Percentiles rank a stretch among this genome's conserved stretches.
These are phyloP conservation scores for Paraconiothyrium brasiliense DNA, from an alignment of 2,329 filamentous ascomycete species.

Conservation along the genomic window DNA sequence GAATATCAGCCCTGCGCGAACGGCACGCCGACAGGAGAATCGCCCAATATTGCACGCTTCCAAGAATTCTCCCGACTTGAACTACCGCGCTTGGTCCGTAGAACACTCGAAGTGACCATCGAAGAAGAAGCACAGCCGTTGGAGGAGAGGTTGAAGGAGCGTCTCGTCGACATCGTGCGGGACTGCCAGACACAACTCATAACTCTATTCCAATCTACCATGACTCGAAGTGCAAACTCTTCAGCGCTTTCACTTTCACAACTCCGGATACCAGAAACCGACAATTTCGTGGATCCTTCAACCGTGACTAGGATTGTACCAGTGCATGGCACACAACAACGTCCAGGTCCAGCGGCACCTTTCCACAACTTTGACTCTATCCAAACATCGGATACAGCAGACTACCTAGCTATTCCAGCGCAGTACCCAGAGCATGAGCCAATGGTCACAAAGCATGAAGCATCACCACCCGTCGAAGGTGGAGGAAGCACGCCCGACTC, in stretches of 20 bases:
- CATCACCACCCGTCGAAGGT: not conserved
- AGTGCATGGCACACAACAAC: not conserved
- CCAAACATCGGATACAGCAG: not conserved
- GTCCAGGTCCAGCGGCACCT: not conserved
- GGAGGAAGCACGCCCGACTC: conserved; percentile 30
- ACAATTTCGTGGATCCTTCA: not conserved
- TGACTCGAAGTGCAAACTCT: not conserved
- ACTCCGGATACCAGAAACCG: not conserved
- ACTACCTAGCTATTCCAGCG: conserved; percentile 18
- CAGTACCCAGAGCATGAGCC: conserved; percentile 2
- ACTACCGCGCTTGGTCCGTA: conserved; percentile 36
- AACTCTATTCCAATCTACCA: conserved; percentile 24
- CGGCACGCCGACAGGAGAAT: conserved; percentile 11
- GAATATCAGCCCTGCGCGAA: conserved; percentile 29
- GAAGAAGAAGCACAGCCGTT: conserved; percentile 38
- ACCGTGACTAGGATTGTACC: not conserved
- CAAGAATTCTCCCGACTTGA: conserved; percentile 38
- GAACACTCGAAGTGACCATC: conserved; percentile 33
- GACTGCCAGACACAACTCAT: conserved; percentile 35
- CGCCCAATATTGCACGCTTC: conserved; percentile 29
- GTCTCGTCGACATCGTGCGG: conserved; percentile 36
- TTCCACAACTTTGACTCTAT: conserved; percentile 20
- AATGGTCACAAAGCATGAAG: conserved; percentile 3
- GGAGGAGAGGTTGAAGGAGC: conserved; percentile 37
- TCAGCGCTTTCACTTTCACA: conserved; percentile 12